These are phyloP conservation scores for Trichoderma aggressivum DNA, from an alignment of 2,329 filamentous ascomycete species.

Conservation along the genomic window DNA sequence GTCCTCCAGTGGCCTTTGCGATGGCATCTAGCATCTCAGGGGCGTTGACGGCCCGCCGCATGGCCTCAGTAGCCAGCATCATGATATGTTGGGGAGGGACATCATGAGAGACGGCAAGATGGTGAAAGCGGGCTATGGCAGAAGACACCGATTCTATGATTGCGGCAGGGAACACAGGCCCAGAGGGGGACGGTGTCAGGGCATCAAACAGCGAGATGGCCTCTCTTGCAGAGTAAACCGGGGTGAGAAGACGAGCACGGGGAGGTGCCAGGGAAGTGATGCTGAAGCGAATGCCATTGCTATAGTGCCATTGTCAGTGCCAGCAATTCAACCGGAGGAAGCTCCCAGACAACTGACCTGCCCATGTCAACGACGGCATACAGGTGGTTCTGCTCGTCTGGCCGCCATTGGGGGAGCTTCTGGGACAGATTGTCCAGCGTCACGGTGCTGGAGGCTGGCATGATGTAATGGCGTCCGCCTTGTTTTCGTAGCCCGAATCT, in stretches of 20 bases:
- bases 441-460: constrained; percentile 42
- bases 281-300: constrained; percentile 91
- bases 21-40: constrained; percentile 65
- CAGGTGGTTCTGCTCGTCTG: constrained; percentile 45
- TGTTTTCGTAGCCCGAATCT: not conserved
- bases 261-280: constrained; percentile 76
- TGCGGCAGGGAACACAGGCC: constrained; percentile 44
- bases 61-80: constrained; percentile 85
- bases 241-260: constrained; percentile 68
- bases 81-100: constrained; percentile 64
- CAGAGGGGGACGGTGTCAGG: constrained; percentile 49
- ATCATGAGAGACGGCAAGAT: constrained; percentile 65
- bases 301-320: constrained; percentile 39
- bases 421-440: constrained; percentile 50
- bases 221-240: constrained; percentile 73
- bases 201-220: constrained; percentile 87
- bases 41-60: constrained; percentile 74
- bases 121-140: constrained; percentile 66
- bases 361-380: constrained; percentile 60
- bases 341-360: constrained; percentile 38
- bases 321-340: not conserved
- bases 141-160: constrained; percentile 65
- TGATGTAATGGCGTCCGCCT: constrained; percentile 21
- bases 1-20: constrained; percentile 54
- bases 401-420: constrained; percentile 49